These are phyloP conservation scores for Asterophora parasitica DNA, from an alignment of 768 basidiomycete genomes.

Conservation along the genomic window DNA sequence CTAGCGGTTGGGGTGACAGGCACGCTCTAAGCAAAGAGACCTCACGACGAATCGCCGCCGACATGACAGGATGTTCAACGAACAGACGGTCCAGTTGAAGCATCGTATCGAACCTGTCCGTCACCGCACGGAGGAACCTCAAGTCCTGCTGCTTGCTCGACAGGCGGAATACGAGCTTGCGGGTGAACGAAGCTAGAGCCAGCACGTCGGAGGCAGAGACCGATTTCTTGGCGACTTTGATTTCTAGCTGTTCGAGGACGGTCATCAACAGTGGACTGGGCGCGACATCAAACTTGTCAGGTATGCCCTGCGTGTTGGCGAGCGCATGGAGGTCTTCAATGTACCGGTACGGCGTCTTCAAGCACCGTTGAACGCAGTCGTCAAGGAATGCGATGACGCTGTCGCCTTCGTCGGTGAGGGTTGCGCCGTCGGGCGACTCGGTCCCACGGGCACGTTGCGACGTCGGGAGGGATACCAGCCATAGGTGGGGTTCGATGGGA, in stretches of 20 bases:
- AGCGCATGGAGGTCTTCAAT: slow-evolving; percentile 61
- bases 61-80: slow-evolving; percentile 28
- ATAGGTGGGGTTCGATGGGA: slow-evolving; percentile 61
- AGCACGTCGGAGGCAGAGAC: slow-evolving; percentile 58
- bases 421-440: slow-evolving; percentile 46
- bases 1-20: slow-evolving; percentile 22
- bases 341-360: slow-evolving; percentile 83
- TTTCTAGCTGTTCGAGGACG: slow-evolving; percentile 69
- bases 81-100: slow-evolving; percentile 27
- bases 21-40: slow-evolving; percentile 33
- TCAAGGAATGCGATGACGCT: slow-evolving; percentile 70
- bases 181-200: slow-evolving; percentile 56
- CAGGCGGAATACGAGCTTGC: slow-evolving; percentile 59
- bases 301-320: slow-evolving; percentile 11
- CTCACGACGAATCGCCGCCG: slow-evolving; percentile 41
- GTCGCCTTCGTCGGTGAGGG: slow-evolving; percentile 51
- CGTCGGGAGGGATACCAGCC: slow-evolving; percentile 65
- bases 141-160: slow-evolving; percentile 48
- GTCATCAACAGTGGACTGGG: slow-evolving; percentile 80
- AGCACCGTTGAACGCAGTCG: slow-evolving; percentile 77
- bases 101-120: slow-evolving; percentile 32
- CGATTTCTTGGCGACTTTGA: slow-evolving; percentile 54
- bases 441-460: slow-evolving; percentile 30
- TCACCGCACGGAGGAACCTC: slow-evolving; percentile 30
- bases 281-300: slow-evolving; percentile 25